phyloP scores from a whole-genome alignment of 2,329 filamentous ascomycete species.

The Penicillium sp. region DNA sequence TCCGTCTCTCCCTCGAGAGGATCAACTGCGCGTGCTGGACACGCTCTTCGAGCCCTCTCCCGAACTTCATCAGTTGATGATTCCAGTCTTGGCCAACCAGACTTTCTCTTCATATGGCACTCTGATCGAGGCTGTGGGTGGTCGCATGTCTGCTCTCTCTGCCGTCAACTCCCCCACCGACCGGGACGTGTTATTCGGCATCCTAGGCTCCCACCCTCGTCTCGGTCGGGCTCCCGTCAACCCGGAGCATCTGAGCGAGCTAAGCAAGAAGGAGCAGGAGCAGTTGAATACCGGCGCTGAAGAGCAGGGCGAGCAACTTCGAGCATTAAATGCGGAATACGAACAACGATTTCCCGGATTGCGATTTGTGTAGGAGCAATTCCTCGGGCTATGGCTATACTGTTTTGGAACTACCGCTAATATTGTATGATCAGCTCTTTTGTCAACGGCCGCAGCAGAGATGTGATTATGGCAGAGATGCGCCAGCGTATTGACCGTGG shows the following conservation, averaged over 20 bases:
- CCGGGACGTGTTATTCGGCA: slow-evolving; percentile 62
- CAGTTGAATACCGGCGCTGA: slow-evolving; percentile 61
- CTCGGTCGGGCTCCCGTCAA: slow-evolving; percentile 61
- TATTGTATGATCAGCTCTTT: slow-evolving; percentile 60
- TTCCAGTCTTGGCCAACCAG: slow-evolving; percentile 63
- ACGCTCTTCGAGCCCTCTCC: slow-evolving; percentile 81
- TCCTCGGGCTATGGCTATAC: not conserved
- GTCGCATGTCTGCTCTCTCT: slow-evolving; percentile 62
- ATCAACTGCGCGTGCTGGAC: slow-evolving; percentile 63
- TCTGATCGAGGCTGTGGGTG: slow-evolving; percentile 67
- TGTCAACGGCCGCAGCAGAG: slow-evolving; percentile 76
- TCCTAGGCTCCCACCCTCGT: slow-evolving; percentile 79
- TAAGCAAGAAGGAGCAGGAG: slow-evolving; percentile 80
- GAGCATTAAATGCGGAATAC: slow-evolving; percentile 71
- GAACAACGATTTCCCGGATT: slow-evolving; percentile 78
- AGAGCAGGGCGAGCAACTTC: slow-evolving; percentile 53
- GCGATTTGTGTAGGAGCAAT: slow-evolving; percentile 64
- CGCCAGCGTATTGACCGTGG: slow-evolving; percentile 67
- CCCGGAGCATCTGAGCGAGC: slow-evolving; percentile 67
- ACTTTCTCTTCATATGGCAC: slow-evolving; percentile 67
- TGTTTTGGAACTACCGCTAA: slow-evolving; percentile 2
- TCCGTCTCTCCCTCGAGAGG: slow-evolving; percentile 54
- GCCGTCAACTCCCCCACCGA: slow-evolving; percentile 53
- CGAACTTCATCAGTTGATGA: slow-evolving; percentile 69
- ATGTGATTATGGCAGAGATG: slow-evolving; percentile 82